Evolutionary conservation across 108 stramenopile genomes (phyloP), one percentile per base, ranked within the genome.

Genomic region (Pseudonitzschia multiseries): DNA sequence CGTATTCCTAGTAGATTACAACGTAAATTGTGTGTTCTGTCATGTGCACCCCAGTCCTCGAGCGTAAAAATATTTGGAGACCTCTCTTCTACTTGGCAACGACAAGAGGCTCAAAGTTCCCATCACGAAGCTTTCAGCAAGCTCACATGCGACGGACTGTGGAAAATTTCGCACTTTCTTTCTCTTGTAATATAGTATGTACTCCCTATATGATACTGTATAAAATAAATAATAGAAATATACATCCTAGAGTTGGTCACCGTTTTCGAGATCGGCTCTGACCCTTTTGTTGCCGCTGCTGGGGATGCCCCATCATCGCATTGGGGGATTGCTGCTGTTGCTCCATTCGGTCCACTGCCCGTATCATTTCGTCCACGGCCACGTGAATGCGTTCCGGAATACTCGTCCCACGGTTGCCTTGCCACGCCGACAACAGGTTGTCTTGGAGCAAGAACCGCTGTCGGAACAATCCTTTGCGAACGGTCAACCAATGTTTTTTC

Each of bases 361-460:
- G 52, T 41, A 91, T 85, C 84, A 92, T 80, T 48, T 83, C 79
- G 77, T 89, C 88, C 32, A 92, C 91, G 27, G 86, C 80, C 56
- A 77, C 79, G 62, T 83, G 79, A 28, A 92, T 84, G 26, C 79
- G 78, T 43, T 89, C 85, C 8, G 87, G 85, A 22, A 81, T 60
- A 12, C 80, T 82, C 51, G 69, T 78, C 18, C 61, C 61, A 20
- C 56, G 70, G 57, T 73, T 72, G 14, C 46, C 67, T 67, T 91
- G 84, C 91, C 91, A 91, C 24, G 92, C 82, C 32, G 87, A 84
- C 60, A 82, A 81, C 52, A 77, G 71, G 76, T 93, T 93, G 66
- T 93, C 92, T 77, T 93, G 89, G 24, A 93, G 71, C 69, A 93
- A 61, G 44, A 87, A 90, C 78, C 87, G 73, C 26, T 83, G 75